phyloP scores from a whole-genome alignment of 2,329 filamentous ascomycete species.

The Calonectria pseudoreteaudii region DNA sequence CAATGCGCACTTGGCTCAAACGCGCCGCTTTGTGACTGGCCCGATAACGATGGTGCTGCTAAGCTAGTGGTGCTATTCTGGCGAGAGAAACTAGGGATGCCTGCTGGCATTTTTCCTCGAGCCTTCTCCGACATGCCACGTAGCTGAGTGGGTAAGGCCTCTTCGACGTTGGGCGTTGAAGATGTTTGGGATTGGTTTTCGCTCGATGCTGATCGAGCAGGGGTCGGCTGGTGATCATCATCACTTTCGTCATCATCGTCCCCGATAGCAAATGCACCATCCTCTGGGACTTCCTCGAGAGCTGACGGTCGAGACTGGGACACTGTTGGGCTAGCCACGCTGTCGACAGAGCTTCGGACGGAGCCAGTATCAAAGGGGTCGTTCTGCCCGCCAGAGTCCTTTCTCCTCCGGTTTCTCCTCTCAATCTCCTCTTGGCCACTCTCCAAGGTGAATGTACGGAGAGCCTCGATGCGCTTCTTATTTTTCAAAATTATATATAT shows the following conservation, averaged over 20 bases:
- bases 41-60: conserved; percentile 70
- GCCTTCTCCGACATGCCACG: conserved; percentile 98
- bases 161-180: conserved; percentile 76
- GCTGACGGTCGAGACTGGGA: conserved; percentile 39
- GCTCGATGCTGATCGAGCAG: conserved; percentile 73
- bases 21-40: conserved; percentile 65
- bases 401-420: conserved; percentile 76
- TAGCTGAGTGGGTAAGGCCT: conserved; percentile 84
- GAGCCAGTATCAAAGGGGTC: conserved; percentile 64
- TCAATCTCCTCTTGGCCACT: conserved; percentile 93
- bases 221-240: conserved; percentile 68
- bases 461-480: conserved; percentile 83
- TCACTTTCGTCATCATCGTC: conserved; percentile 77
- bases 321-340: conserved; percentile 69
- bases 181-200: conserved; percentile 73
- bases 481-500: conserved; percentile 84
- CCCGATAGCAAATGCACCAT: conserved; percentile 87
- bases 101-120: conserved; percentile 92
- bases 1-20: conserved; percentile 87
- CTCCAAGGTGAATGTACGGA: conserved; percentile 90
- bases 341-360: conserved; percentile 74
- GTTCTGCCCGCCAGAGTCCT: conserved; percentile 68
- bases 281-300: conserved; percentile 63
- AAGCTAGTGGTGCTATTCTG: conserved; percentile 92
- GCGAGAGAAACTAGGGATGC: conserved; percentile 83